phyloP scores from a whole-genome alignment of 1,284 basidiomycete species.

The Cryptococcus sp. region DNA sequence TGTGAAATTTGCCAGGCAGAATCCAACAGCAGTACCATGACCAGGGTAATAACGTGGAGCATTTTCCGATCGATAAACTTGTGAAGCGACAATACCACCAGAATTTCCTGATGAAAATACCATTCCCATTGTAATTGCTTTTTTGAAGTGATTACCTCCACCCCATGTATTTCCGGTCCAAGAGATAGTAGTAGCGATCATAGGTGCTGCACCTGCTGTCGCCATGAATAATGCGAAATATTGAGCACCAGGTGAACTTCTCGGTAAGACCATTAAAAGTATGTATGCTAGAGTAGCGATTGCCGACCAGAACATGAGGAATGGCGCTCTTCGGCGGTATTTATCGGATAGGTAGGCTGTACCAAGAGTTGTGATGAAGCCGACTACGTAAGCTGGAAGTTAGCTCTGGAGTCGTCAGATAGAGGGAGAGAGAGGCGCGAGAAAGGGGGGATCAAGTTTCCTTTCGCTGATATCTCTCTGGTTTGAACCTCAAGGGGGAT shows the following conservation, averaged over 20 bases:
- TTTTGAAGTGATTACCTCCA: constrained; percentile 5
- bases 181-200: constrained; percentile 50
- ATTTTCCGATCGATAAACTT: constrained; percentile 45
- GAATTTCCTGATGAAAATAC: constrained; percentile 51
- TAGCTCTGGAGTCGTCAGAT: too few relatives aligned
- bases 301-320: constrained; percentile 50
- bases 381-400: constrained; percentile 50
- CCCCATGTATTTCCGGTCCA: constrained; percentile 50
- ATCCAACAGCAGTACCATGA: constrained; percentile 46
- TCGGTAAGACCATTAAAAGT: constrained; percentile 42
- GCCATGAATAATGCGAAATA: constrained; percentile 51
- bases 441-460: too few relatives aligned
- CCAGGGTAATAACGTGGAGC: constrained; percentile 39
- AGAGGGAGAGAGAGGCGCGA: constrained; percentile 12
- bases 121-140: constrained; percentile 12
- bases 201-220: constrained; percentile 45
- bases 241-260: constrained; percentile 35
- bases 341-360: constrained; percentile 48
- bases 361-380: constrained; percentile 50
- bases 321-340: constrained; percentile 41
- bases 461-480: too few relatives aligned
- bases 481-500: too few relatives aligned
- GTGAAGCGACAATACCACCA: constrained; percentile 50
- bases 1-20: constrained; percentile 39
- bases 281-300: constrained; percentile 49